A percentile compares a stretch with the other conserved stretches of the same genome.
These are phyloP conservation scores for Trichoderma sp. DNA, from an alignment of 2,329 filamentous ascomycete species.

Conservation along the genomic window DNA sequence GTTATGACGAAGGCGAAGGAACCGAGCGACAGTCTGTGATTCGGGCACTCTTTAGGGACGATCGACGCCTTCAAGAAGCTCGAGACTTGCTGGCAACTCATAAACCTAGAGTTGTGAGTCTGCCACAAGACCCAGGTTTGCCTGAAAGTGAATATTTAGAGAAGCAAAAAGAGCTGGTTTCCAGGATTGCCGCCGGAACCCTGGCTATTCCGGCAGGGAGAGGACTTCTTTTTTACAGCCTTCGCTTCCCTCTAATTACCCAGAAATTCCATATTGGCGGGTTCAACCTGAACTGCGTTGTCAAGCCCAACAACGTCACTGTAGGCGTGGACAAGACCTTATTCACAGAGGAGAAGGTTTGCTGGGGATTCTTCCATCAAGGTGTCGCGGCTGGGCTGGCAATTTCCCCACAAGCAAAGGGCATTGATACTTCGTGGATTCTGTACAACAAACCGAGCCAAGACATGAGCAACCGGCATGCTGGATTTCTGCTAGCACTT, in stretches of 20 bases:
- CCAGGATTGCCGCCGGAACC: conserved; percentile 81
- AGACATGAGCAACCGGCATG: conserved; percentile 93
- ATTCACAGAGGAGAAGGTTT: conserved; percentile 94
- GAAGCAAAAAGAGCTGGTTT: conserved; percentile 85
- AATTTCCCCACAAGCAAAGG: conserved; percentile 84
- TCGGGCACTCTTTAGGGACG: conserved; percentile 83
- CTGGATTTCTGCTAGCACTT: conserved; percentile 85
- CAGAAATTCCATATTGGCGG: conserved; percentile 88
- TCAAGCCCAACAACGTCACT: conserved; percentile 88
- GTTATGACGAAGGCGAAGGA: conserved; percentile 76
- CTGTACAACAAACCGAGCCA: conserved; percentile 88
- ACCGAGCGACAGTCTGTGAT: conserved; percentile 82
- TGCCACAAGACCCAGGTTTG: conserved; percentile 72
- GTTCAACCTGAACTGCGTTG: conserved; percentile 87
- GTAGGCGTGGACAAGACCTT: conserved; percentile 86
- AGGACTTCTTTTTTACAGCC: conserved; percentile 82
- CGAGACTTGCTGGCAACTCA: conserved; percentile 81
- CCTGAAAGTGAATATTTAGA: conserved; percentile 85
- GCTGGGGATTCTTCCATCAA: conserved; percentile 98
- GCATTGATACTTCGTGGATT: conserved; percentile 98
- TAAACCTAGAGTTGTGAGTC: conserved; percentile 74
- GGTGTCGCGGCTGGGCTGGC: conserved; percentile 90
- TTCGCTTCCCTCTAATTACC: conserved; percentile 83
- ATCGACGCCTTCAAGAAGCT: conserved; percentile 85
- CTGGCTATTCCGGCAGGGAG: conserved; percentile 85